Conservation (phyloP, 495 filamentous ascomycete genomes). For the Talaromyces thailandensis region DNA sequence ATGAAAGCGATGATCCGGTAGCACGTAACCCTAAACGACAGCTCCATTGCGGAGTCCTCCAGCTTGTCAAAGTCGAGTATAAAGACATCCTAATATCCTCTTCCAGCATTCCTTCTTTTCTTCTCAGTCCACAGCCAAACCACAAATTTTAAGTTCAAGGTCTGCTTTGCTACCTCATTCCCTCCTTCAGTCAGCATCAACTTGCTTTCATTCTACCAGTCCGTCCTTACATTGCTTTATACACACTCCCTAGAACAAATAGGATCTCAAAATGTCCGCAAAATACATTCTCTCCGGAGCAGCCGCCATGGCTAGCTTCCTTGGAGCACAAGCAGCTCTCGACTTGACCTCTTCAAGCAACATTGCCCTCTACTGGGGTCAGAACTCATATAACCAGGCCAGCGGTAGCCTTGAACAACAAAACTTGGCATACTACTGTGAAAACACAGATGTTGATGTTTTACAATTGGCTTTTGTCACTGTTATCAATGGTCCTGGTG, state of each 20-base stretch:
- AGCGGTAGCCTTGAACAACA: conserved; percentile 40
- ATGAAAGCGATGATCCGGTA: neutral
- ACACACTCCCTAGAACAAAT: neutral
- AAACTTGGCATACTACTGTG: conserved; percentile 47
- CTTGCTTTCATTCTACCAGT: neutral
- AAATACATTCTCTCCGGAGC: conserved; percentile 18
- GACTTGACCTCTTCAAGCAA: conserved; percentile 37
- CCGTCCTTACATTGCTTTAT: neutral
- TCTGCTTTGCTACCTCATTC: neutral
- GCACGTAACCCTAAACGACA: neutral
- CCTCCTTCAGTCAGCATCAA: neutral
- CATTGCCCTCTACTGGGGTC: conserved; percentile 59
- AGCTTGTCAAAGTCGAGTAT: neutral
- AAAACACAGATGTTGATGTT: conserved; percentile 37
- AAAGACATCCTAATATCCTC: neutral
- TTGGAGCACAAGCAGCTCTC: conserved; percentile 31
- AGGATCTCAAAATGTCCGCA: conserved; percentile 15
- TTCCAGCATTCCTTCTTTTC: neutral
- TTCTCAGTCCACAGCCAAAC: neutral
- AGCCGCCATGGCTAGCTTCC: conserved; percentile 19
- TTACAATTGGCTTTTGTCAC: conserved; percentile 49
- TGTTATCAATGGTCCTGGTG: conserved; percentile 38
- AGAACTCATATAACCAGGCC: conserved; percentile 45
- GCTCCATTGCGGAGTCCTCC: neutral
- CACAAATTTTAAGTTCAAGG: neutral